Conservation (phyloP, 164 flowering plant genomes). For the Sextonia rubra region DNA sequence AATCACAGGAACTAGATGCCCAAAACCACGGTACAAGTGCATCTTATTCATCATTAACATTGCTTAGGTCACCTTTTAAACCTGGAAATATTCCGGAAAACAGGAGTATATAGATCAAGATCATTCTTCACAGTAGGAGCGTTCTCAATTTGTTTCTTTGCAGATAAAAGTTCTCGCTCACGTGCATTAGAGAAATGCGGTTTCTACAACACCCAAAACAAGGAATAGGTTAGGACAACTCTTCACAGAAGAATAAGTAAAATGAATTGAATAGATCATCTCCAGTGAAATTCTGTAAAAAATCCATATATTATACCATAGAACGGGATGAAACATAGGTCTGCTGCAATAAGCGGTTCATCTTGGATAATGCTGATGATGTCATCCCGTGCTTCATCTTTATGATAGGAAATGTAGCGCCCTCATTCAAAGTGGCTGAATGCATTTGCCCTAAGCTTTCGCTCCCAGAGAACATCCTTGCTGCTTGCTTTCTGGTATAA, state of each 20-base stretch:
- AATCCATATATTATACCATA: constrained; percentile 3
- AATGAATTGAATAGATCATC: background rate
- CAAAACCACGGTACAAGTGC: background rate
- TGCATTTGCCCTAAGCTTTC: background rate
- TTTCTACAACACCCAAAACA: constrained; percentile 2
- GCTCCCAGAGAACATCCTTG: background rate
- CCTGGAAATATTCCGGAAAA: constrained; percentile 11
- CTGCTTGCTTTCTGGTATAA: background rate
- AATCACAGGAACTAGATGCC: background rate
- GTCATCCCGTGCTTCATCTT: constrained; percentile 2
- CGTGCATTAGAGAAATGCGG: constrained; percentile 8
- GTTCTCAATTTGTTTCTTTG: constrained; percentile 9
- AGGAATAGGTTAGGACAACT: background rate
- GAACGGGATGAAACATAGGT: background rate
- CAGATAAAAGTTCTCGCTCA: constrained; percentile 9
- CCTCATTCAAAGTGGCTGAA: constrained; percentile 5
- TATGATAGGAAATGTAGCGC: background rate
- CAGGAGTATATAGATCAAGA: constrained; percentile 7
- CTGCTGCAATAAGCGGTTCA: constrained; percentile 1
- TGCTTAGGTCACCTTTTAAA: constrained; percentile 5
- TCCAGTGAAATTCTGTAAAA: background rate
- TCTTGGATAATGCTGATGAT: background rate
- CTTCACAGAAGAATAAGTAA: background rate
- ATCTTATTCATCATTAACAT: background rate
- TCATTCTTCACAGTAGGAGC: constrained; percentile 10